Base-by-base conservation (phyloP, 225 moss, liverwort and hornwort genomes). In the Sphagnum tenellum region DNA sequence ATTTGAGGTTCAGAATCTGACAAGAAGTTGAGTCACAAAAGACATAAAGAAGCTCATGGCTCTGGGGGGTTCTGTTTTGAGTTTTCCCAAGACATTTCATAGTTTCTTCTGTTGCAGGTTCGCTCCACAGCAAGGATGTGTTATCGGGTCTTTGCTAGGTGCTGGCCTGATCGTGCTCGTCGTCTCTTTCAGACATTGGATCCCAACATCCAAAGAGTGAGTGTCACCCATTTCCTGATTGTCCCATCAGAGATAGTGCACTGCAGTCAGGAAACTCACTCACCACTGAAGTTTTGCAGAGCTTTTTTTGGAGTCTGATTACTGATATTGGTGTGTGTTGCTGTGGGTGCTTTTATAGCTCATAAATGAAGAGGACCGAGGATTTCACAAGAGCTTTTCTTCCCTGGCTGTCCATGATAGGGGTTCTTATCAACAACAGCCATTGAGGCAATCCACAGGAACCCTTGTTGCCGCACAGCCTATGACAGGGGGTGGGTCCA, bases 131-230 rank as follows among this genome's bases (percentile, higher is more conserved):
- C 89, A 64, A 83, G 89, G 58, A 73, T 56, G 68, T 88, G 88
- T 62, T 93, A 86, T 54, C 86, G 80, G 44, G 71, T 80, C 47
- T 93, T 84, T 71, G 76, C 77, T 57, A 89, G 75, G 70, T 67
- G 60, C 55, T 89, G 92, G 92, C 92, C 92, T 44, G 82, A 88
- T 44, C 76, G 76, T 9, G 76, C 81, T 13, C 77, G 64, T 7
- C 88, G 82, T 9, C 55, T 93, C 0, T 82, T 77, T 56, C 60
- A 73, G 3, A 56, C 77, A 10, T 73, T 93, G 47, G 89, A 89
- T 69, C 69, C 82, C 71, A 76, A 75, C 47, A 80, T 81, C 48
- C 92, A 93, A 65, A 79, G 88, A 74, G 87, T 84, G 67, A 77
- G 70, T 56, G 13, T 29, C 29, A 29, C 29, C 29, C 29, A 29